phyloP scores from a whole-genome alignment of 108 stramenopile genomes.

The Skeletonema marinoi region DNA sequence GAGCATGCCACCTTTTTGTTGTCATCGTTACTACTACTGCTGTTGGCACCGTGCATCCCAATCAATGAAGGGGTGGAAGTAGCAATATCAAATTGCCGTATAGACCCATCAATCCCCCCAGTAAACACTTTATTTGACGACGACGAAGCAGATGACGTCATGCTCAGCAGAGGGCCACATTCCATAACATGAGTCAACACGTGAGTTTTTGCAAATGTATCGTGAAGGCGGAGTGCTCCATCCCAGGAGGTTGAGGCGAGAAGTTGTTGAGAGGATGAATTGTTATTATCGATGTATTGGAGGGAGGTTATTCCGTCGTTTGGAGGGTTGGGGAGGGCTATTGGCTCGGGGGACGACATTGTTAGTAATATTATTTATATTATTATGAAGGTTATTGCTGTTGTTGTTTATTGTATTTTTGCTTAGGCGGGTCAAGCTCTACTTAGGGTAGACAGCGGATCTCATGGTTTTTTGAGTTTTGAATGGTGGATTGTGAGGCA shows the following conservation, averaged over 20 bases:
- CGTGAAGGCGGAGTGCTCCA: constrained; percentile 72
- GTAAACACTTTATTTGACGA: constrained; percentile 39
- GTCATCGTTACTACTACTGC: neutral
- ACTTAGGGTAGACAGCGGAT: no score
- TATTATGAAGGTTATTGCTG: no score
- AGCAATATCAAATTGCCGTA: constrained; percentile 46
- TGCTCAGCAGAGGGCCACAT: constrained; percentile 69
- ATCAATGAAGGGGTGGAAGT: constrained; percentile 21
- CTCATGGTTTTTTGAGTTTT: no score
- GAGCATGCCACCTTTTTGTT: constrained; percentile 42
- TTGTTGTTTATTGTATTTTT: no score
- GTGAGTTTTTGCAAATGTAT: constrained; percentile 38
- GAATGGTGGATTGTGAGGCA: no score
- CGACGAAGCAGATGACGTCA: constrained; percentile 36
- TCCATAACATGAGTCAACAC: constrained; percentile 61
- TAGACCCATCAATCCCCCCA: constrained; percentile 74
- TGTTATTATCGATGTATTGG: constrained; percentile 1
- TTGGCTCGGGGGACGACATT: constrained; percentile 53
- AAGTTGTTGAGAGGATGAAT: constrained; percentile 13
- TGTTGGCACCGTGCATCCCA: constrained; percentile 32
- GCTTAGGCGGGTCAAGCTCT: no score
- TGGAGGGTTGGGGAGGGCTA: constrained; percentile 63
- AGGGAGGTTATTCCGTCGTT: constrained; percentile 85
- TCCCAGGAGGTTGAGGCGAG: constrained; percentile 83
- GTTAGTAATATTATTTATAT: no score